Base-by-base conservation (phyloP, 176 grass and related monocot genomes). In the Puccinellia tenuiflora region DNA sequence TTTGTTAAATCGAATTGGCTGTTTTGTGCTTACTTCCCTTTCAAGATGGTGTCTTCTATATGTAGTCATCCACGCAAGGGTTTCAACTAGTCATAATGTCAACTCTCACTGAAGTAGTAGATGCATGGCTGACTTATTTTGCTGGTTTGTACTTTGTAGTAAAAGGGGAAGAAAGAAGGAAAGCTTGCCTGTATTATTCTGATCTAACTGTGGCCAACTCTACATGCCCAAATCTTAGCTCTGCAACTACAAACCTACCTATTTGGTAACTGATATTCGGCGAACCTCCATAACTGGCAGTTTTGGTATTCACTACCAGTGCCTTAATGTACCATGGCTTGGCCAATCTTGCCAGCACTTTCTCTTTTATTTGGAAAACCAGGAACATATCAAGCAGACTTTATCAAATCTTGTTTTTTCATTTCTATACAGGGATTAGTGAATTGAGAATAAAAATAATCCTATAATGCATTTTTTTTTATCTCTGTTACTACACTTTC, bases 71-170 rank as follows among this genome's bases (percentile, higher is more conserved):
- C 40, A 81, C 76, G 51, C 51, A 35, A 89, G 31, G 74, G 40
- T 77, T 85, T 85, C 62, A 81, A 69, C 77, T 77, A 71, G 51
- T 77, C 74, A 35, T 85, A 81, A 43, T 77, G 51, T 89, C 30
- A 69, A 39, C 77, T 89, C 14, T 85, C 64, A 86, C 63, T 5
- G 14, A 81, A 69, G 26, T 64, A 89, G 83, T 86, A 85, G 85
- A 52, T 86, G 79, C 88, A 78, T 78, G 73, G 47, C 88, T 86
- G 53, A 90, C 83, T 78, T 78, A 77, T 82, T 86, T 81, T 86
- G 86, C 88, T 90, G 78, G 64, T 86, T 82, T 90, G 64, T 76
- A 82, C 88, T 90, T 90, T 86, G 83, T 86, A 90, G 78, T 90
- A 90, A 90, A 86, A 64, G 53, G 61, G 88, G 83, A 64, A 52